phyloP scores from a whole-genome alignment of 2,329 filamentous ascomycete species.

The Sporothrix mexicana region DNA sequence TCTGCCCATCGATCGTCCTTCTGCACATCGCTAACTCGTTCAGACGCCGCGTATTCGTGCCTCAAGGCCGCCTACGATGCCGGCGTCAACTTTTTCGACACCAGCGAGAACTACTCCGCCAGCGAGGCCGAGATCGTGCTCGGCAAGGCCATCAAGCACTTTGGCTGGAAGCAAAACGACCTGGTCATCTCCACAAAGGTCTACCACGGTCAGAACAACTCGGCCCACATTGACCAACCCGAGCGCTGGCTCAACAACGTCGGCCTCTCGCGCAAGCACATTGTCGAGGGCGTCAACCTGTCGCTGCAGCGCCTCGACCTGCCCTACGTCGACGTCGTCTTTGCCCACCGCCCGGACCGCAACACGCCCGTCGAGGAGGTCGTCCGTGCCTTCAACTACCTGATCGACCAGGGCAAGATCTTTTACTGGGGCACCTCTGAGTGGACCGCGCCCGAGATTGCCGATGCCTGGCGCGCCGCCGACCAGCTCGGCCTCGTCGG shows the following conservation, averaged over 20 bases:
- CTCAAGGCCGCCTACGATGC: constrained; percentile 67
- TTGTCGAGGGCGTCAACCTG: constrained; percentile 64
- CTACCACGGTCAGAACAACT: constrained; percentile 34
- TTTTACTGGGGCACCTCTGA: constrained; percentile 77
- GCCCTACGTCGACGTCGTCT: constrained; percentile 70
- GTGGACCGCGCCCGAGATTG: constrained; percentile 72
- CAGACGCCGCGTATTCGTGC: constrained; percentile 54
- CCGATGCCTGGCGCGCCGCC: constrained; percentile 65
- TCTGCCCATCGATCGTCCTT: not conserved
- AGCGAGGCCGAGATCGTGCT: constrained; percentile 59
- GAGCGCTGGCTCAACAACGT: constrained; percentile 58
- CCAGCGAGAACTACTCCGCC: constrained; percentile 60
- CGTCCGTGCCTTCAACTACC: constrained; percentile 72
- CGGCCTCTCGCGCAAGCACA: constrained; percentile 65
- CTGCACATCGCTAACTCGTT: not conserved
- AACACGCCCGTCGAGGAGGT: constrained; percentile 73
- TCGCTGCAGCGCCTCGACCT: constrained; percentile 63
- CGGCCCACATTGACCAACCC: constrained; percentile 39
- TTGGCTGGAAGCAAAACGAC: constrained; percentile 60
- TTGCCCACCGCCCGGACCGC: constrained; percentile 71
- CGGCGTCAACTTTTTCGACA: constrained; percentile 70
- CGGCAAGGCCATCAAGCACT: constrained; percentile 59
- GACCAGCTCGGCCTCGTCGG: constrained; percentile 65
- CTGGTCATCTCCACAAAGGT: constrained; percentile 60
- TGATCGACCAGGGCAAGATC: constrained; percentile 70